Evolutionary conservation across 179 eudicot species (phyloP), one percentile per base, ranked within the genome.

Genomic region (Drosera spatulata): DNA sequence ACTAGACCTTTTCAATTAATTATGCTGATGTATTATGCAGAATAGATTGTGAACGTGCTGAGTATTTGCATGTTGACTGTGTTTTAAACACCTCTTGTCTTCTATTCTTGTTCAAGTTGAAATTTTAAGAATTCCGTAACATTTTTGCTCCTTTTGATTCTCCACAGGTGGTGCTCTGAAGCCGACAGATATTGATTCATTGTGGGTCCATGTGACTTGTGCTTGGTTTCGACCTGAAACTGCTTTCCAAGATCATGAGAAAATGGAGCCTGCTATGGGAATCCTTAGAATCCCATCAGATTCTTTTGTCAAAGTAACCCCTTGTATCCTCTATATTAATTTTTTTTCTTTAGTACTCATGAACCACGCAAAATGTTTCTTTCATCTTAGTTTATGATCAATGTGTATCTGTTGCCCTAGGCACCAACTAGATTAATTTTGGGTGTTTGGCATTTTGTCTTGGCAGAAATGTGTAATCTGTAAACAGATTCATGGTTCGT

Each of bases 141-240:
- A 10, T 60, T 60, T 38, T 6, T 7, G 3, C 22, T 43, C 37
- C 2, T 50, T 58, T 63, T 3, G 50, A 69, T 70, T 45, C 44
- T 73, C 41, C 61, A 52, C 68, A 93, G 99, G 99, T 45, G 99
- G 99, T 70, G 96, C 99, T 56, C 61, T 93, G 67, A 93, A 93
- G 78, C 99, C 99, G 48, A 86, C 95, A 60, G 95, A 88, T 66
- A 61, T 86, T 41, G 84, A 82, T 59, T 49, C 64, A 67, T 73
- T 93, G 67, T 93, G 99, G 99, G 96, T 93, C 66, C 99, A 93
- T 71, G 88, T 89, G 64, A 86, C 87, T 50, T 93, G 99, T 81
- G 99, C 96, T 57, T 93, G 99, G 96, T 93, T 86, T 69, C 82
- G 75, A 54, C 96, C 99, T 41, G 99, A 93, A 78, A 76, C 86